A percentile compares a stretch with the other conserved stretches of the same genome.
These are phyloP conservation scores for Pelagophyceae sp. DNA, from an alignment of 352 stramenopile genomes.

Conservation along the genomic window DNA sequence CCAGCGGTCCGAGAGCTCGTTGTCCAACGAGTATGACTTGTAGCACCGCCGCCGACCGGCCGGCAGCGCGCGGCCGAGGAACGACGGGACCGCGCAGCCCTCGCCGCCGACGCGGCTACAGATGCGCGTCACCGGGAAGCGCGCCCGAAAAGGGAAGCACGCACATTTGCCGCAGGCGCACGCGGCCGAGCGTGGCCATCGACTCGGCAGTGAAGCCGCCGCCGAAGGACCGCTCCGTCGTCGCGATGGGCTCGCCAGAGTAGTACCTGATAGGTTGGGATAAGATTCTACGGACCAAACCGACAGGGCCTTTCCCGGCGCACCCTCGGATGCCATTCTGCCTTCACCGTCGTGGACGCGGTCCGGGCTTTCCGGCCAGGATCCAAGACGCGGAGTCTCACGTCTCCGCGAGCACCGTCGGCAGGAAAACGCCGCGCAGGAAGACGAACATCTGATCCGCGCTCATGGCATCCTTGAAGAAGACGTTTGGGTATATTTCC, in stretches of 20 bases:
- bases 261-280: too few species aligned
- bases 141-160: too few species aligned
- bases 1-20: background rate
- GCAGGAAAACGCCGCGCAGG: background rate
- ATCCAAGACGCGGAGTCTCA: background rate
- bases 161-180: background rate
- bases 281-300: background rate
- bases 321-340: background rate
- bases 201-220: background rate
- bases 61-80: too few species aligned
- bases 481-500: slow-evolving; percentile 6
- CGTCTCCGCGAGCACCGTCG: background rate
- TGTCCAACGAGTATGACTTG: background rate
- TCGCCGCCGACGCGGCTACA: background rate
- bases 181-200: background rate
- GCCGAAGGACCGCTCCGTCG: background rate
- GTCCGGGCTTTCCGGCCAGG: background rate
- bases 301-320: background rate
- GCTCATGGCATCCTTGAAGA: slow-evolving; percentile 1
- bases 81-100: background rate
- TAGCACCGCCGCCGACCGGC: too few species aligned
- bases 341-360: background rate
- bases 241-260: background rate
- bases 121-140: too few species aligned
- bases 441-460: background rate